Evolutionary conservation across 441 rosid species (phyloP), one percentile per base, ranked within the genome.

Genomic region (Adansonia madagascariensis): DNA sequence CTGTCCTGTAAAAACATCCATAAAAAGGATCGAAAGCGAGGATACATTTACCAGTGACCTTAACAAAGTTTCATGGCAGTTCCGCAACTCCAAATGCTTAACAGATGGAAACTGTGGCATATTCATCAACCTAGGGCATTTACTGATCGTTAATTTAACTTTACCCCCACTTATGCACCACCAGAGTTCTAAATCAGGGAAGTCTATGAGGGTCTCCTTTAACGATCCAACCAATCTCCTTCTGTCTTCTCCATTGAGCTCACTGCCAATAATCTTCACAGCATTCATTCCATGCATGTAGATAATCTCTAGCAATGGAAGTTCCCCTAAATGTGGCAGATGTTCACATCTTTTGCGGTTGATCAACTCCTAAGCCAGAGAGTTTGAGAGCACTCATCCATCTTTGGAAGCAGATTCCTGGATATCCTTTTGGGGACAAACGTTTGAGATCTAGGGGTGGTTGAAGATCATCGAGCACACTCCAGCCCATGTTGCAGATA

Each of bases 101-200:
- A 75, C 60, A 27, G 73, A 78, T 8, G 71, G 53, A 50, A 80
- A 67, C 18, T 0, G 22, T 10, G 82, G 76, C 52, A 78, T 75
- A 52, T 18, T 66, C 22, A 35, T 77, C 66, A 83, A 69, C 47
- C 24, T 78, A 1, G 65, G 72, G 56, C 86, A 78, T 24, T 61
- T 72, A 6, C 35, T 72, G 59, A 83, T 63, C 12, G 56, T 31
- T 46, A 80, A 49, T 31, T 80, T 83, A 15, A 47, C 27, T 14
- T 55, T 69, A 47, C 49, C 59, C 6, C 56, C 47, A 59, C 73
- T 60, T 17, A 47, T 7, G 24, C 61, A 24, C 60, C 69, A 66
- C 86, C 83, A 83, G 20, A 46, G 11, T 75, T 78, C 62, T 53
- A 83, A 50, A 35, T 39, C 76, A 5, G 80, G 76, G 18, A 80